Percentiles rank a stretch among this genome's conserved stretches.
phyloP scores from a whole-genome alignment of 179 eudicot species.

The Heliamphora pulchella region DNA sequence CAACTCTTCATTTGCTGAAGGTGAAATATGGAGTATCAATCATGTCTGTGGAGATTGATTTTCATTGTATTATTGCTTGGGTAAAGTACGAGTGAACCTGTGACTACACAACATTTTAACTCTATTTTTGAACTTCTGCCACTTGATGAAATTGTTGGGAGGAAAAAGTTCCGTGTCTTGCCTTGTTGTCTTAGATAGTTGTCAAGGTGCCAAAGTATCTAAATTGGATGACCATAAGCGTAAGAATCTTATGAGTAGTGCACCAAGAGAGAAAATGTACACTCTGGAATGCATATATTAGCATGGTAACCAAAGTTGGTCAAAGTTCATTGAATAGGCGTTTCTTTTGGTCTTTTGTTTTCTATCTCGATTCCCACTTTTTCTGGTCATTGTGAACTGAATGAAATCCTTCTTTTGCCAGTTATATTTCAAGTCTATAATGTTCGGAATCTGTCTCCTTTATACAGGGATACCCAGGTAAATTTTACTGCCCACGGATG shows the following conservation, averaged over 20 bases:
- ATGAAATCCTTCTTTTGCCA: background rate
- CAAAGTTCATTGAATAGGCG: background rate
- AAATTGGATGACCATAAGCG: background rate
- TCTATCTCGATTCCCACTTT: background rate
- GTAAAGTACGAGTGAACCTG: background rate
- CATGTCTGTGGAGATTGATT: background rate
- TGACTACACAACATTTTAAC: background rate
- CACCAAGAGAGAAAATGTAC: background rate
- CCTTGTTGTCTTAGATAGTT: background rate
- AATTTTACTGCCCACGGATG: conserved; percentile 97
- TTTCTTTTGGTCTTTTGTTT: conserved; percentile 11
- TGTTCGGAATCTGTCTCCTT: background rate
- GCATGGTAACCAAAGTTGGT: background rate
- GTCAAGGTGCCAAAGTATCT: background rate
- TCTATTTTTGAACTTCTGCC: background rate
- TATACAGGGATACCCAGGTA: conserved; percentile 95
- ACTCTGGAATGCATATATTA: conserved; percentile 1
- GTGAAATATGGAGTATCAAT: background rate
- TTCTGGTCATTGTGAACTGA: background rate
- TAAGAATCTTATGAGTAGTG: background rate
- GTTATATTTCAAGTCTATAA: background rate
- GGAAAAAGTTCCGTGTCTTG: background rate
- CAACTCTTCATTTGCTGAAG: background rate
- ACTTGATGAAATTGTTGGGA: background rate
- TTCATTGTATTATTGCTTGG: background rate